Conservation (phyloP, 2,329 filamentous ascomycete genomes). For the Pseudocercospora crystallina region DNA sequence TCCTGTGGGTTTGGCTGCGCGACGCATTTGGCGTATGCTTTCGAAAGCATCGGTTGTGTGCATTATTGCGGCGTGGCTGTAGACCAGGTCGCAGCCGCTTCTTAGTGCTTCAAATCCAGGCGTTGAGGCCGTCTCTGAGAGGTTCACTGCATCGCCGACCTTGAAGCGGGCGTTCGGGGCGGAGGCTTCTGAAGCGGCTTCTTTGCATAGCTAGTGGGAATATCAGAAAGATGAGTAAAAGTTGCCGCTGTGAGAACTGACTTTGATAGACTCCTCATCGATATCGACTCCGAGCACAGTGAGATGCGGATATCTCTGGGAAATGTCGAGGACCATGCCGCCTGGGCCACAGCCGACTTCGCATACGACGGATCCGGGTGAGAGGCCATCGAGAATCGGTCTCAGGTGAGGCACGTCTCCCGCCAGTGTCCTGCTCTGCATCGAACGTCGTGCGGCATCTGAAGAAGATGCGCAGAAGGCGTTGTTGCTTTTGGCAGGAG, state of each 20-base stretch:
- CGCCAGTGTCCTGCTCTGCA: slow-evolving; percentile 6
- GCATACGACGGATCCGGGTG: slow-evolving; percentile 6
- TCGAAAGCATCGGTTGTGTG: slow-evolving; percentile 11
- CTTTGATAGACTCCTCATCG: slow-evolving; percentile 17
- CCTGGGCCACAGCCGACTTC: slow-evolving; percentile 19
- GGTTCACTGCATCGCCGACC: slow-evolving; percentile 12
- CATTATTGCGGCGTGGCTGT: slow-evolving; percentile 18
- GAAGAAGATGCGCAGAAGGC: neutral
- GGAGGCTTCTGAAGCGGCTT: slow-evolving; percentile 2
- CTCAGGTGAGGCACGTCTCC: slow-evolving; percentile 11
- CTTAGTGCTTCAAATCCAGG: slow-evolving; percentile 7
- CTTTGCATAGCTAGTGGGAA: neutral
- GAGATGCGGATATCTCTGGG: slow-evolving; percentile 12
- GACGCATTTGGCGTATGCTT: slow-evolving; percentile 4
- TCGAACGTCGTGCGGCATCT: slow-evolving; percentile 11
- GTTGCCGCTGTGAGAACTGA: neutral
- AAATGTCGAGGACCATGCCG: slow-evolving; percentile 16
- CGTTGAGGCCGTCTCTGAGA: neutral
- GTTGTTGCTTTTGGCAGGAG: no score
- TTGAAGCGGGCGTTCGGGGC: slow-evolving; percentile 8
- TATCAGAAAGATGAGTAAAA: neutral
- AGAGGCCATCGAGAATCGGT: slow-evolving; percentile 11
- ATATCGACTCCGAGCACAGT: slow-evolving; percentile 16
- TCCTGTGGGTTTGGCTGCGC: slow-evolving; percentile 3
- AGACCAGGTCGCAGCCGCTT: slow-evolving; percentile 10